phyloP scores from a whole-genome alignment of 177 flowering plant species.

The Vitis hybrid region DNA sequence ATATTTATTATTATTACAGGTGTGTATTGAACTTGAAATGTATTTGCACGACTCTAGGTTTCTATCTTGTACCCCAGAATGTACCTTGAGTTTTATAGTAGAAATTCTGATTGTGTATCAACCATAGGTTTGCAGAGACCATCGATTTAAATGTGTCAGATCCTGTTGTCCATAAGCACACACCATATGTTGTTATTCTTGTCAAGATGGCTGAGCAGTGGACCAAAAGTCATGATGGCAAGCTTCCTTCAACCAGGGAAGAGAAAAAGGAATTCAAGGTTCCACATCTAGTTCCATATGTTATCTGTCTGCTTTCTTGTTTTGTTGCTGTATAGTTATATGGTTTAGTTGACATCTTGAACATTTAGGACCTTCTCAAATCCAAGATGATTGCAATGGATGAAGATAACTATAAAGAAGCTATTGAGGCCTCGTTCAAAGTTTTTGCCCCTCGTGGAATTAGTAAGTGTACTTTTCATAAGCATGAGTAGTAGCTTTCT shows the following conservation, averaged over 20 bases:
- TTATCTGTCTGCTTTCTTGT: slow-evolving; percentile 1
- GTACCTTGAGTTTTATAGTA: too few relatives aligned
- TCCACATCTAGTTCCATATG: slow-evolving; percentile 2
- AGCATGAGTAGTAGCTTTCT: background rate
- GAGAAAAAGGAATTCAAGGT: slow-evolving; percentile 96
- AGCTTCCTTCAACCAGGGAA: slow-evolving; percentile 81
- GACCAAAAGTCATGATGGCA: slow-evolving; percentile 66
- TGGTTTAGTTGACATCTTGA: slow-evolving; percentile 10
- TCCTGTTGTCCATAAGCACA: slow-evolving; percentile 93
- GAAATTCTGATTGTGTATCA: background rate
- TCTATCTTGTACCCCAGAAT: too few relatives aligned
- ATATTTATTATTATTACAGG: too few relatives aligned
- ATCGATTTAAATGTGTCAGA: slow-evolving; percentile 74
- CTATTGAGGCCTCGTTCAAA: slow-evolving; percentile 89
- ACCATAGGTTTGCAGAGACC: slow-evolving; percentile 73
- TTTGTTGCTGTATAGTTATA: background rate
- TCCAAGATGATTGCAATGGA: slow-evolving; percentile 67
- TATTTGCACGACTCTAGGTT: too few relatives aligned
- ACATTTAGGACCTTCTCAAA: slow-evolving; percentile 69
- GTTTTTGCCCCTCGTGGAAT: slow-evolving; percentile 82
- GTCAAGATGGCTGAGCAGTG: slow-evolving; percentile 89
- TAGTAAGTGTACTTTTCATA: slow-evolving; percentile 46
- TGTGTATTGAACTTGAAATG: too few relatives aligned
- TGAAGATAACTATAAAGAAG: slow-evolving; percentile 98
- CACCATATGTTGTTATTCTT: slow-evolving; percentile 90